These are phyloP conservation scores for Tuber microsphaerosporum DNA, from an alignment of 495 filamentous ascomycete genomes.

Conservation along the genomic window DNA sequence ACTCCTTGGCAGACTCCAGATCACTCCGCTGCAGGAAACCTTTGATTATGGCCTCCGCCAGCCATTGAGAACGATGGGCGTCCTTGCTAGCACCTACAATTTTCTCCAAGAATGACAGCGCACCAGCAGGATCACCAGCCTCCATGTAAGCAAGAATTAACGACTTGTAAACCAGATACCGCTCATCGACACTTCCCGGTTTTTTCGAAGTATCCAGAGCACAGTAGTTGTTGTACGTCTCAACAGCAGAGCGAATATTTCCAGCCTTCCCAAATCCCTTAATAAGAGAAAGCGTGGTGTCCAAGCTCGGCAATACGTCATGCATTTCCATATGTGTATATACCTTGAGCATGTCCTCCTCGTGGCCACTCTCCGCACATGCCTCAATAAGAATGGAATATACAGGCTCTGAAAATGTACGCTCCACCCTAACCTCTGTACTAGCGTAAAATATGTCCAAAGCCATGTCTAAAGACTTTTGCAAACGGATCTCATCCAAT, in stretches of 20 bases:
- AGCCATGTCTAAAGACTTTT: conserved; percentile 70
- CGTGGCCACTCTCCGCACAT: conserved; percentile 67
- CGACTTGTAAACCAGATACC: conserved; percentile 78
- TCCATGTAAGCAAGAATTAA: conserved; percentile 78
- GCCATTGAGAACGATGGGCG: conserved; percentile 48
- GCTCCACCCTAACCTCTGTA: conserved; percentile 48
- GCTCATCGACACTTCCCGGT: conserved; percentile 63
- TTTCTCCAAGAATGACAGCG: conserved; percentile 71
- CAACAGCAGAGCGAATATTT: conserved; percentile 80
- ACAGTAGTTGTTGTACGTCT: conserved; percentile 73
- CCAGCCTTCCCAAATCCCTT: conserved; percentile 73
- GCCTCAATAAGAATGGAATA: conserved; percentile 77
- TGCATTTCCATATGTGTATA: conserved; percentile 82
- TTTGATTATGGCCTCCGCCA: conserved; percentile 64
- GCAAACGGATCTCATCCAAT: conserved; percentile 61
- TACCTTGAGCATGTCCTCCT: conserved; percentile 80
- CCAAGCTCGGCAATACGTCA: conserved; percentile 62
- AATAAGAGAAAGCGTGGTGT: conserved; percentile 87
- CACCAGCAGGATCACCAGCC: conserved; percentile 69
- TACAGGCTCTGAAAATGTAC: conserved; percentile 61
- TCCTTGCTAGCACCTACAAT: conserved; percentile 59
- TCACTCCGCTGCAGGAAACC: conserved; percentile 58
- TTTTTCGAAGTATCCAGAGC: conserved; percentile 63
- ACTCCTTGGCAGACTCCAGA: conserved; percentile 29
- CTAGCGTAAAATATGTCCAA: conserved; percentile 76